phyloP scores from a whole-genome alignment of 495 filamentous ascomycete species.

The Penicilliopsis zonata region DNA sequence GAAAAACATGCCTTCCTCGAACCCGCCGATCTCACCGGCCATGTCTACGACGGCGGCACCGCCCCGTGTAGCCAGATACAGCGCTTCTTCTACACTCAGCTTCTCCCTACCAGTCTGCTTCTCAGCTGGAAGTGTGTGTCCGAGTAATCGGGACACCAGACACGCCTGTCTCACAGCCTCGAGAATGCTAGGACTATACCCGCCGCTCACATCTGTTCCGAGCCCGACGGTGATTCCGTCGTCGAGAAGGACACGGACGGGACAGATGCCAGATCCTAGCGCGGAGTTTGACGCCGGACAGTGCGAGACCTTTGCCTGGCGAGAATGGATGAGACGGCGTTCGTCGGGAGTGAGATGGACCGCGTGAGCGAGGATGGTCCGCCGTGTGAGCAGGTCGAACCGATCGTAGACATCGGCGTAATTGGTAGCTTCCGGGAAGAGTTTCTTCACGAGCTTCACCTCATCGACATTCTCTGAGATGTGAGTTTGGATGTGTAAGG shows the following conservation, averaged over 20 bases:
- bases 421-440: constrained; percentile 51
- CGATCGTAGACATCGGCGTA: constrained; percentile 78
- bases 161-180: constrained; percentile 69
- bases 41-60: constrained; percentile 70
- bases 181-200: constrained; percentile 67
- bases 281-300: constrained; percentile 80
- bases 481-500: constrained; percentile 76
- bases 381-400: constrained; percentile 50
- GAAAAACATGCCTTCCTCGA: constrained; percentile 80
- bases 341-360: constrained; percentile 63
- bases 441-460: constrained; percentile 48
- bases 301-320: constrained; percentile 60
- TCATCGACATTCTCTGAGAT: constrained; percentile 77
- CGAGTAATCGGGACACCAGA: constrained; percentile 50
- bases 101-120: constrained; percentile 28
- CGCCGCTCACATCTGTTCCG: constrained; percentile 83
- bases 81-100: constrained; percentile 69
- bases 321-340: constrained; percentile 41
- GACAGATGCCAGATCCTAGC: constrained; percentile 61
- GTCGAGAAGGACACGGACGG: constrained; percentile 60
- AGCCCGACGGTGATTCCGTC: constrained; percentile 67
- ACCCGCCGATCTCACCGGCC: constrained; percentile 53
- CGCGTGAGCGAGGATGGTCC: constrained; percentile 79
- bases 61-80: constrained; percentile 74
- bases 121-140: constrained; percentile 3